phyloP scores from a whole-genome alignment of 129 eudicot species.

The Chrysanthemum makinoi region DNA sequence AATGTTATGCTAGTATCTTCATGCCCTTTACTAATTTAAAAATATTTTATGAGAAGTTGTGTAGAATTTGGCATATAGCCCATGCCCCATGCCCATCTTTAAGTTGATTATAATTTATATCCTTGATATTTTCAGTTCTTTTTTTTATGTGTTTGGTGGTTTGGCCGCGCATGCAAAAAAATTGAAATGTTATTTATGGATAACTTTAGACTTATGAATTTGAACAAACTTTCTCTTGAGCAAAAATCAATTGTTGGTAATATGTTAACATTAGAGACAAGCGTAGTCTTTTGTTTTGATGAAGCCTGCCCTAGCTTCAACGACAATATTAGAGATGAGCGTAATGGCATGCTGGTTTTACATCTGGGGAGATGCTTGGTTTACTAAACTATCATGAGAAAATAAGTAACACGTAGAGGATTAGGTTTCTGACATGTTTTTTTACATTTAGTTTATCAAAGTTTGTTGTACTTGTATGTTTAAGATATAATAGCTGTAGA shows the following conservation, averaged over 20 bases:
- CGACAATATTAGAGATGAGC: background rate
- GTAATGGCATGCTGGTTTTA: background rate
- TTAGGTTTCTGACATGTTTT: background rate
- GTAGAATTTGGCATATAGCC: too few relatives aligned
- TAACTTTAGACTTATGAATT: background rate
- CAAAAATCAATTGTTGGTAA: background rate
- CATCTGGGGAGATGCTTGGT: background rate
- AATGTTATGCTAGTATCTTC: background rate
- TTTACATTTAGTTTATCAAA: background rate
- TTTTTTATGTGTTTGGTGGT: background rate
- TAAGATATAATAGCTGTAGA: slow-evolving; percentile 1
- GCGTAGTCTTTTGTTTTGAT: too few relatives aligned
- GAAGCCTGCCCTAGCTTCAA: too few relatives aligned
- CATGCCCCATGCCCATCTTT: too few relatives aligned
- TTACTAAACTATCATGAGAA: background rate
- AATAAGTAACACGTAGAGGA: background rate
- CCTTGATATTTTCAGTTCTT: background rate
- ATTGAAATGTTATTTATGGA: slow-evolving; percentile 2
- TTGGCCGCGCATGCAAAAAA: background rate
- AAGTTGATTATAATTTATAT: too few relatives aligned
- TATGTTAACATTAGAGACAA: background rate
- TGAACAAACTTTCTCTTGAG: background rate
- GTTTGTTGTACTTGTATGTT: background rate
- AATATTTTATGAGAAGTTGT: too few relatives aligned
- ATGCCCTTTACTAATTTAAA: background rate